phyloP scores from a whole-genome alignment of 1,284 basidiomycete genomes.

The Cystobasidium slooffiae region DNA sequence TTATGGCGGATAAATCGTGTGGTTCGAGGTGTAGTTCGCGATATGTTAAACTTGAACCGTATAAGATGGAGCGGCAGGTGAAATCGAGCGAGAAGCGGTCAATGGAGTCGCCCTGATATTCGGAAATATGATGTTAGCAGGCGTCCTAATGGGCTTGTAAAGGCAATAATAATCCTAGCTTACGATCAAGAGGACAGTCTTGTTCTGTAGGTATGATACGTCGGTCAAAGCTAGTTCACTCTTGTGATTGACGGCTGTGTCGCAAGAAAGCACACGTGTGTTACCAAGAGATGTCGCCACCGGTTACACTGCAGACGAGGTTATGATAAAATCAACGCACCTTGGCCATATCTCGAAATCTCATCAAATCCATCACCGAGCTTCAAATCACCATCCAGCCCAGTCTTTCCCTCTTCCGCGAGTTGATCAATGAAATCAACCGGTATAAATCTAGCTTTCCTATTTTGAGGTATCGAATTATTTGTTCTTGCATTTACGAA shows the following conservation, averaged over 20 bases:
- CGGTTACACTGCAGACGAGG: no score
- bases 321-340: no score
- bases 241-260: slow-evolving; percentile 15
- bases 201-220: slow-evolving; percentile 25
- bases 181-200: slow-evolving; percentile 27
- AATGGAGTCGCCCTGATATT: slow-evolving; percentile 17
- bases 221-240: not conserved
- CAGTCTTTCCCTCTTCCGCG: slow-evolving; percentile 8
- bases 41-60: slow-evolving; percentile 1
- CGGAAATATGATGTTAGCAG: not conserved
- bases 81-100: slow-evolving; percentile 37
- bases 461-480: not conserved
- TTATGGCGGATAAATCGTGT: slow-evolving; percentile 5
- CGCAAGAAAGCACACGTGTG: not conserved
- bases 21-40: slow-evolving; percentile 21
- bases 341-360: not conserved
- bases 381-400: slow-evolving; percentile 5
- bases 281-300: not conserved
- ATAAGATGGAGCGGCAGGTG: slow-evolving; percentile 5
- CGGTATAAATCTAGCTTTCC: slow-evolving; percentile 18
- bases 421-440: slow-evolving; percentile 15
- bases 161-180: not conserved
- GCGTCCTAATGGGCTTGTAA: not conserved
- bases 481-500: slow-evolving; percentile 10
- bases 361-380: slow-evolving; percentile 28